Evolutionary conservation across 2,329 filamentous ascomycete species (phyloP).

Genomic region (Fusarium drepaniforme): DNA sequence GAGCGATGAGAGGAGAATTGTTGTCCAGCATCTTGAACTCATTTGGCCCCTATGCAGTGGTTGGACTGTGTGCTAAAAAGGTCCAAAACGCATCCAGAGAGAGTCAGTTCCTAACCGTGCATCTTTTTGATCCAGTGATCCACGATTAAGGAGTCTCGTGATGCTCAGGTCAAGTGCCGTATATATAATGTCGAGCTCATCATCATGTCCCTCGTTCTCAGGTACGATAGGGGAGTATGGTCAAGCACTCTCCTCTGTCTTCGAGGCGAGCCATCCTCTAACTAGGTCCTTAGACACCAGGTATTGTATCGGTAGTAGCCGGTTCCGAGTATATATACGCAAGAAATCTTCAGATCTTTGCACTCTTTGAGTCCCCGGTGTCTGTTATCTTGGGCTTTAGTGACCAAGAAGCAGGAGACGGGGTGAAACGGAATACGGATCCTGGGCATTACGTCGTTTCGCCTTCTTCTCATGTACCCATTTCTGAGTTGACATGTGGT

Average conservation of each 20-base stretch:
- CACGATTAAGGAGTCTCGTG: too few relatives aligned
- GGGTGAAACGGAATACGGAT: neutral
- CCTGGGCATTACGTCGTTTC: neutral
- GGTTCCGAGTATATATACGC: neutral
- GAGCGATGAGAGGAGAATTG: too few relatives aligned
- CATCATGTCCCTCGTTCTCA: rapidly evolving
- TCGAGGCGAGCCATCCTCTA: too few relatives aligned
- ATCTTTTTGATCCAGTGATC: neutral
- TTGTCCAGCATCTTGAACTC: too few relatives aligned
- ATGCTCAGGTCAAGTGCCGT: too few relatives aligned
- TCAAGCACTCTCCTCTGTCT: too few relatives aligned
- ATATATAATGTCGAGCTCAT: neutral
- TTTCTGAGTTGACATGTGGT: neutral
- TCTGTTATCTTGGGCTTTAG: too few relatives aligned
- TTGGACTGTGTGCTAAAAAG: too few relatives aligned
- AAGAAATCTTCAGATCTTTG: neutral
- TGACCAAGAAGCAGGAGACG: neutral
- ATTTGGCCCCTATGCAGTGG: too few relatives aligned
- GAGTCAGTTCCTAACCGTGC: neutral
- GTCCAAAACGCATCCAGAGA: neutral
- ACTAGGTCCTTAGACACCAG: too few relatives aligned
- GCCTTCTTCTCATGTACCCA: too few relatives aligned
- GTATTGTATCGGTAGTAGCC: too few relatives aligned
- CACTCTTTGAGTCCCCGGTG: neutral
- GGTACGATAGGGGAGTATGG: neutral